A percentile compares a stretch with the other conserved stretches of the same genome.
Evolutionary conservation across 805 yeast species (phyloP).

Genomic region (Candida corydali): DNA sequence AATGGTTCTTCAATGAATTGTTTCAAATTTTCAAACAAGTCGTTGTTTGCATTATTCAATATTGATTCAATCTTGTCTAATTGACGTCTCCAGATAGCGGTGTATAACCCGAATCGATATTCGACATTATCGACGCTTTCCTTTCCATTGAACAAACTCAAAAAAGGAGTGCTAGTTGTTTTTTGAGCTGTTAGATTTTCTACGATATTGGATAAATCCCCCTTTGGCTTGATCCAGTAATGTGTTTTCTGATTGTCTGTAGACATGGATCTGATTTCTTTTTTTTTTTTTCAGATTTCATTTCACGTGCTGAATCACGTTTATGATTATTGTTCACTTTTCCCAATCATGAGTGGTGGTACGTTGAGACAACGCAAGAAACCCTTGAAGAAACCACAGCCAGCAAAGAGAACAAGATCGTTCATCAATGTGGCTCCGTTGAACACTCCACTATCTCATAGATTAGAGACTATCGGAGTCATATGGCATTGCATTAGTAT

Average conservation of each 20-base stretch:
- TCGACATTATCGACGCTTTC: conserved; percentile 20
- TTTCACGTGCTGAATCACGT: not conserved
- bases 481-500: conserved; percentile 73
- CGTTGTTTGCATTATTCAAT: conserved; percentile 29
- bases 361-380: conserved; percentile 1
- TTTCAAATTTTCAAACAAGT: conserved; percentile 23
- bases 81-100: conserved; percentile 27
- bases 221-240: conserved; percentile 21
- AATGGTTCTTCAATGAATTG: conserved; percentile 16
- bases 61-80: conserved; percentile 22
- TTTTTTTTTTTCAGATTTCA: too few species aligned
- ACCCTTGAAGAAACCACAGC: too few species aligned
- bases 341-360: not conserved
- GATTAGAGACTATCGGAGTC: conserved; percentile 65
- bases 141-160: conserved; percentile 17
- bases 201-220: not conserved
- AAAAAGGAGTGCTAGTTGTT: conserved; percentile 17
- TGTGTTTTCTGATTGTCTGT: conserved; percentile 26
- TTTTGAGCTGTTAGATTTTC: conserved; percentile 3
- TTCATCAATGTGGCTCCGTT: conserved; percentile 48
- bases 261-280: not conserved
- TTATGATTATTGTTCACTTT: not conserved
- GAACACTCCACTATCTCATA: conserved; percentile 49
- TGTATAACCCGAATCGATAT: conserved; percentile 20
- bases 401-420: conserved; percentile 4